Evolutionary conservation across 306 rosid genomes (phyloP).

Genomic region (Cotoneaster glaucophyllus): DNA sequence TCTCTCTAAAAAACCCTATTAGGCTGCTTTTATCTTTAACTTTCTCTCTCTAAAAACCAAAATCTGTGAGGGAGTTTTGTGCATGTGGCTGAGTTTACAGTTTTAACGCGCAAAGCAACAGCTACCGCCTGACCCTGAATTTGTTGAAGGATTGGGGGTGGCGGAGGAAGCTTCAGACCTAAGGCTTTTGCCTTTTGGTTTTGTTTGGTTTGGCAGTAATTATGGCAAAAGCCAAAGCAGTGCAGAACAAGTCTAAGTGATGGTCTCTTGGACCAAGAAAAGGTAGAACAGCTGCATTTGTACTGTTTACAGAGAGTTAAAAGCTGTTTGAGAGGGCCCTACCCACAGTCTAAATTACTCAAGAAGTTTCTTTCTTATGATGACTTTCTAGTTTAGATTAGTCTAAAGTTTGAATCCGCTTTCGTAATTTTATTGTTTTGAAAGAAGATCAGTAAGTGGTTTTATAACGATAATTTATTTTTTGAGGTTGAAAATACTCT

Average conservation of each 20-base stretch:
- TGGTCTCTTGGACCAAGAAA: background rate
- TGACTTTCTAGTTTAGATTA: too few relatives aligned
- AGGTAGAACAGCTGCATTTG: too few relatives aligned
- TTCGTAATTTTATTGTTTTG: too few relatives aligned
- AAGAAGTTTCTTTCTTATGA: too few relatives aligned
- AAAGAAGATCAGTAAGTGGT: too few relatives aligned
- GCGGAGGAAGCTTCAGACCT: constrained; percentile 20
- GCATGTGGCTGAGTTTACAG: constrained; percentile 4
- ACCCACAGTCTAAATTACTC: too few relatives aligned
- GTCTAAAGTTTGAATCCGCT: too few relatives aligned
- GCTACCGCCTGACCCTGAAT: background rate
- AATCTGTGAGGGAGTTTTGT: background rate
- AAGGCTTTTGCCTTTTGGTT: background rate
- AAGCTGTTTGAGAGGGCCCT: too few relatives aligned
- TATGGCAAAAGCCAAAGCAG: background rate
- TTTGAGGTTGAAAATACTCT: too few relatives aligned
- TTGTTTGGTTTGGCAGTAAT: background rate
- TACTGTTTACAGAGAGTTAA: too few relatives aligned
- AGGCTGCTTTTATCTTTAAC: background rate
- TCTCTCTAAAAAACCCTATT: background rate
- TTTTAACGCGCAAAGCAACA: constrained; percentile 52
- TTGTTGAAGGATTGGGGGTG: background rate
- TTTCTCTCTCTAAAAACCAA: background rate
- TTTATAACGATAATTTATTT: too few relatives aligned
- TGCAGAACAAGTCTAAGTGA: background rate